Evolutionary conservation across 2,329 filamentous ascomycete species (phyloP), one percentile per base, ranked within the genome.

Genomic region (Aspergillus sp.): DNA sequence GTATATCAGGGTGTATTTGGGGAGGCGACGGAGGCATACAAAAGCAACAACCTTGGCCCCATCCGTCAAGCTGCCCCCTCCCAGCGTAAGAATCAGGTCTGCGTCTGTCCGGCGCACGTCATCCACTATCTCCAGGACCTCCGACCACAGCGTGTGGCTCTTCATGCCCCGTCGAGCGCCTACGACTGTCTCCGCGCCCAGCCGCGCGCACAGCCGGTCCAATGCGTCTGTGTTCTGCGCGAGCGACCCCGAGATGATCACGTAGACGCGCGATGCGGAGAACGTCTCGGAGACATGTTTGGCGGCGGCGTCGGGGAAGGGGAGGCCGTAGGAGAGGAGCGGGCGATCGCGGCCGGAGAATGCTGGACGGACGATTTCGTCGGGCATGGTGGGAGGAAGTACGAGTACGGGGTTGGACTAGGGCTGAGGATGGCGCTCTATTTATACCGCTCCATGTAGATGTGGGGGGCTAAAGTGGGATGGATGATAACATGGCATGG

Each of bases 41-140:
- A 72, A 52, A 3, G 64, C 55, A 15, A 70, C 54, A 1, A 75
- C 55, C 47, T 76, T 76, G 0, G 71, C 71, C 0, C 58, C 70
- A 45, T 76, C 72, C 0, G 69, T 74, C n/a, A 75, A 46, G 29
- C 66, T 72, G 0, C 73, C 71, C 1, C 62, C 72, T 3, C 74
- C 72, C 2, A 76, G 48, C 0, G 72, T 75, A 8, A 76, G 48
- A 4, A 77, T 46, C 25, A 68, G 59, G 52, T 77, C 72, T 0
- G 61, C 61, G 3, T 60, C 34, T 5, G 44, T 45, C 0, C 43
- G 39, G 4, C 54, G 46, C 2, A 60, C 60, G 14, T 72, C 66
- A 1, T 54, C 43, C 1, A 63, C 56, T 15, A 72, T 60, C 26
- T 68, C 59, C 0, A 75, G 43, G 5, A 74, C 62, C 36, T 75